These are phyloP conservation scores for Citrullus mucosospermus DNA, from an alignment of 306 rosid genomes.

Conservation along the genomic window DNA sequence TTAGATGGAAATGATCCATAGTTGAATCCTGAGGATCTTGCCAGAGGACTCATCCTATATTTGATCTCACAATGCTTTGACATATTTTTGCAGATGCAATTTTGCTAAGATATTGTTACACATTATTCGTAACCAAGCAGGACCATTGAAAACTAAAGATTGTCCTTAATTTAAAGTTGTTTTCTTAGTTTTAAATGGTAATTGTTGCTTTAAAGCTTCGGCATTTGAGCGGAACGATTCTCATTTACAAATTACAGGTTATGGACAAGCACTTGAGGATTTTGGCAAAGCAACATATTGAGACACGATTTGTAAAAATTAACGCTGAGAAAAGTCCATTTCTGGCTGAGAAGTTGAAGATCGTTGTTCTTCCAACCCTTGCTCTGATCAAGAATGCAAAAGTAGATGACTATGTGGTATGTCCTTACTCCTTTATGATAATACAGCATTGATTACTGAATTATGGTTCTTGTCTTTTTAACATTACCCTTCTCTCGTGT, in stretches of 20 bases:
- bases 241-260: slow-evolving; percentile 39
- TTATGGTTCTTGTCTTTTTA: background rate
- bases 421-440: background rate
- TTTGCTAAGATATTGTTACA: no score
- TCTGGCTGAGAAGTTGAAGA: slow-evolving; percentile 84
- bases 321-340: slow-evolving; percentile 94
- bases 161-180: no score
- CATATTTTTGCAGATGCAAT: no score
- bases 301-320: slow-evolving; percentile 74
- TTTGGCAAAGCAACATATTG: slow-evolving; percentile 81
- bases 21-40: no score
- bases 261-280: slow-evolving; percentile 74
- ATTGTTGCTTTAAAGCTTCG: no score
- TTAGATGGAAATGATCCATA: no score
- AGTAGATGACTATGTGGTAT: slow-evolving; percentile 96
- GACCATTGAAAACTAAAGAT: no score
- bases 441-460: background rate
- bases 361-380: slow-evolving; percentile 80
- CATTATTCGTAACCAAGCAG: no score
- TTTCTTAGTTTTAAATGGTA: no score
- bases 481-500: slow-evolving; percentile 1
- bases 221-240: no score
- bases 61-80: no score
- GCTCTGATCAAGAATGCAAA: slow-evolving; percentile 90
- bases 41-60: no score